These are phyloP conservation scores for Sporobolomyces pararoseus DNA, from an alignment of 768 basidiomycete genomes.

Conservation along the genomic window DNA sequence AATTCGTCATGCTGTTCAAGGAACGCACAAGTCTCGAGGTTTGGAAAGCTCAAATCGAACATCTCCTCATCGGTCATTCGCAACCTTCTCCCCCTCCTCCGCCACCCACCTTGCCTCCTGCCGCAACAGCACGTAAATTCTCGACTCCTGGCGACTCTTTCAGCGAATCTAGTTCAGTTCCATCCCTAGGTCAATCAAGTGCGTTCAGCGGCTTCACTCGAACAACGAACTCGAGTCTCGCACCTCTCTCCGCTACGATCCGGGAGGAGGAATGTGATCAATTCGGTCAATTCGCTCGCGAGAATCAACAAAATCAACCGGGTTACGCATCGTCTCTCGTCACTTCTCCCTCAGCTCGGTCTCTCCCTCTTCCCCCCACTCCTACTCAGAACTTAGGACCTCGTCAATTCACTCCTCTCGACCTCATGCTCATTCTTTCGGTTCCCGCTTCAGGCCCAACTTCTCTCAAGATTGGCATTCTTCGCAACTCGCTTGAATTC, in stretches of 20 bases:
- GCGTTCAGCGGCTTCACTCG: constrained; percentile 28
- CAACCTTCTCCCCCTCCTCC: constrained; percentile 21
- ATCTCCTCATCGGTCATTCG: constrained; percentile 57
- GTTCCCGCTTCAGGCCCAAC: constrained; percentile 71
- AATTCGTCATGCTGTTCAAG: constrained; percentile 92
- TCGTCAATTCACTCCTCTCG: constrained; percentile 81
- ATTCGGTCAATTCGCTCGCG: constrained; percentile 8
- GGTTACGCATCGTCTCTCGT: constrained; percentile 16
- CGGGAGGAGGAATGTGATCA: constrained; percentile 28
- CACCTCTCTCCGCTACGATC: constrained; percentile 12
- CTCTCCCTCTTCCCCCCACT: constrained; percentile 3
- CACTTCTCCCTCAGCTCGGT: constrained; percentile 3
- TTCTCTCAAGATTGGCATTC: constrained; percentile 82
- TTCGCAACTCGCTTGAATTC: constrained; percentile 83
- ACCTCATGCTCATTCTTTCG: constrained; percentile 86
- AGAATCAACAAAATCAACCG: neutral
- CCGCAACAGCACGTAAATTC: neutral
- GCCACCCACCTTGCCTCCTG: neutral
- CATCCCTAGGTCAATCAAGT: constrained; percentile 15
- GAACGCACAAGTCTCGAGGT: constrained; percentile 81
- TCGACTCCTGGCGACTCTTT: constrained; percentile 4
- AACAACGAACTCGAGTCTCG: constrained; percentile 32
- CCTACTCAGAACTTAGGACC: neutral
- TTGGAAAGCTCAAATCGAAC: constrained; percentile 79
- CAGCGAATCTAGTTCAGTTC: constrained; percentile 18